These are phyloP conservation scores for maize (Zea mays) DNA, from an alignment of 176 grass and related monocot species.

Conservation along the genomic window DNA sequence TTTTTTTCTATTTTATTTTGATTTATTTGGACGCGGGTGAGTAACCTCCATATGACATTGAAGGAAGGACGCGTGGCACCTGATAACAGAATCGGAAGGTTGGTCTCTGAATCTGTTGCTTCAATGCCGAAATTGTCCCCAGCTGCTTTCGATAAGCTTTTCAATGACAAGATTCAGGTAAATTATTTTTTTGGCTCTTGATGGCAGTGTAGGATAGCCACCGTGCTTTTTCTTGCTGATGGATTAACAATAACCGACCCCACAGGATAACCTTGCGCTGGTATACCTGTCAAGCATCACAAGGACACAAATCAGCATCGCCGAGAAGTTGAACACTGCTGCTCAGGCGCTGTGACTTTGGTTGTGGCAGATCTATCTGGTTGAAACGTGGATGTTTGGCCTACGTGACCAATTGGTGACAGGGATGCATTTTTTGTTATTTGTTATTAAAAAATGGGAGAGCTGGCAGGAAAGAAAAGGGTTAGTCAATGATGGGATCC, in stretches of 20 bases:
- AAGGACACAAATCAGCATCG: slow-evolving; percentile 80
- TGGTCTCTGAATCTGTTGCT: slow-evolving; percentile 63
- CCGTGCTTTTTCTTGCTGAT: slow-evolving; percentile 1
- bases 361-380: not conserved
- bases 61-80: slow-evolving; percentile 68
- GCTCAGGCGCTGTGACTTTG: slow-evolving; percentile 72
- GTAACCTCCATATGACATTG: slow-evolving; percentile 9
- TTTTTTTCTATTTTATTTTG: not conserved
- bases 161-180: slow-evolving; percentile 96
- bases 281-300: slow-evolving; percentile 90
- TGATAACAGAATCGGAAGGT: slow-evolving; percentile 75
- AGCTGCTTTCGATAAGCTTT: slow-evolving; percentile 77
- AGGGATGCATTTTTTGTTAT: slow-evolving; percentile 35
- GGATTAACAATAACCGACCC: not conserved
- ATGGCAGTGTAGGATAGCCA: not conserved
- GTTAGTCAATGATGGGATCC: not conserved
- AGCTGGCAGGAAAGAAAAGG: not conserved
- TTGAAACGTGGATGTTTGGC: slow-evolving; percentile 16
- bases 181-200: not conserved
- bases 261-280: slow-evolving; percentile 82
- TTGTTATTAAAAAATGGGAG: slow-evolving; percentile 2
- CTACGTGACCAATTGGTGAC: slow-evolving; percentile 13
- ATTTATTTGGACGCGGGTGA: not conserved
- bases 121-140: slow-evolving; percentile 80
- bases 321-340: slow-evolving; percentile 88